Base-by-base conservation (phyloP, 2,329 filamentous ascomycete genomes). In the Knufia fluminis region DNA sequence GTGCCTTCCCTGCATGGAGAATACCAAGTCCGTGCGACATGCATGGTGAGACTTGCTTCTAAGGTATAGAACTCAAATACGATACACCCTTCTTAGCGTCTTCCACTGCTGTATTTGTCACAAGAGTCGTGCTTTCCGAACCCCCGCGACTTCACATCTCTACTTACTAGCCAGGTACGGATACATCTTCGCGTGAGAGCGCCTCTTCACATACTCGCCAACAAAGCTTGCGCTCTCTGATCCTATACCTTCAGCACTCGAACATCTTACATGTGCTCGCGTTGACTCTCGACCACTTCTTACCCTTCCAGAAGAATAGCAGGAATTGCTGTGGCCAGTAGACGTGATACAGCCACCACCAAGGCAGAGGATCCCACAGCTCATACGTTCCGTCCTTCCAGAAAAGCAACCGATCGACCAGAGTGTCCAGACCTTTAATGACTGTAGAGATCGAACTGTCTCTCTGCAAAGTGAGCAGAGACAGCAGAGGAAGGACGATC, bases 191-290 rank as follows among this genome's bases (percentile, higher is more conserved):
- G n/a, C n/a, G n/a, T n/a, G n/a, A n/a, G n/a, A n/a, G n/a, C n/a
- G n/a, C n/a, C n/a, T n/a, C n/a, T n/a, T n/a, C n/a, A n/a, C n/a
- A n/a, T n/a, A n/a, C n/a, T n/a, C n/a, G n/a, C n/a, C n/a, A n/a
- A n/a, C n/a, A n/a, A n/a, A n/a, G n/a, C n/a, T n/a, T n/a, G n/a
- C n/a, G n/a, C n/a, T n/a, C n/a, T n/a, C n/a, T n/a, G n/a, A n/a
- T n/a, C n/a, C n/a, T n/a, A n/a, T n/a, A n/a, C n/a, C n/a, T 12
- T 52, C 35, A 62, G 46, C 59, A 62, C 31, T 66, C 64, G 59
- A 80, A 80, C 62, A 79, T 71, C 63, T 78, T 80, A 22, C 71
- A 73, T 10, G 83, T 86, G 58, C 80, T 83, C 2, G 85, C 79
- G 63, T 86, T 86, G 32, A 83, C 62, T 52, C 80, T 70, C 53